phyloP scores from a whole-genome alignment of 768 basidiomycete species.

The Tulasnella sp. region DNA sequence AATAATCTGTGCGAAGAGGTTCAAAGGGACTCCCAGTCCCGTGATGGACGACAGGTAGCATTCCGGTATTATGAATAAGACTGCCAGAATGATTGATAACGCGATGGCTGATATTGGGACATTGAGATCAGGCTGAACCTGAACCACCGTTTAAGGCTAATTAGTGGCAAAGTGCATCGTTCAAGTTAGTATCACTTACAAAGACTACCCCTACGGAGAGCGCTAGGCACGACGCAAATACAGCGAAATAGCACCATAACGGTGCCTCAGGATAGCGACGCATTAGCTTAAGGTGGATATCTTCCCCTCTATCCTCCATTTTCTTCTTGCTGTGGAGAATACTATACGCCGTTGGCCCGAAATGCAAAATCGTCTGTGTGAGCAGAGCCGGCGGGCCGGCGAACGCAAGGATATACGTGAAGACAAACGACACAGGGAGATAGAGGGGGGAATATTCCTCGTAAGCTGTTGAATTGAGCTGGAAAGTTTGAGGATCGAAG shows the following conservation, averaged over 20 bases:
- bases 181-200: constrained; percentile 20
- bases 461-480: constrained; percentile 33
- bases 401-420: constrained; percentile 33
- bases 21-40: constrained; percentile 28
- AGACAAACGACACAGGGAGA: constrained; percentile 31
- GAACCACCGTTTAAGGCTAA: neutral
- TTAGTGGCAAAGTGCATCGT: neutral
- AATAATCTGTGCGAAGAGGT: constrained; percentile 33
- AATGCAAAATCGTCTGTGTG: constrained; percentile 33
- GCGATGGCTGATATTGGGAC: constrained; percentile 32
- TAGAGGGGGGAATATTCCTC: constrained; percentile 37
- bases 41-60: constrained; percentile 36
- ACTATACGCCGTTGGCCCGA: constrained; percentile 28
- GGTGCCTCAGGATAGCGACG: constrained; percentile 31
- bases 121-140: constrained; percentile 46
- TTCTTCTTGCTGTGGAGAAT: constrained; percentile 23
- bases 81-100: constrained; percentile 27
- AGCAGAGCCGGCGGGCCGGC: constrained; percentile 30
- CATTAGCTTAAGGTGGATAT: constrained; percentile 39
- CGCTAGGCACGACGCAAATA: constrained; percentile 27
- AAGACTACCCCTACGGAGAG: constrained; percentile 28
- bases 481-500: constrained; percentile 20
- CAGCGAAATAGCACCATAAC: constrained; percentile 32
- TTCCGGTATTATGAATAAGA: constrained; percentile 32
- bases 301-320: constrained; percentile 28